Conservation (phyloP, 192 early-diverging fungal species). For the Chytriomyces sp. region DNA sequence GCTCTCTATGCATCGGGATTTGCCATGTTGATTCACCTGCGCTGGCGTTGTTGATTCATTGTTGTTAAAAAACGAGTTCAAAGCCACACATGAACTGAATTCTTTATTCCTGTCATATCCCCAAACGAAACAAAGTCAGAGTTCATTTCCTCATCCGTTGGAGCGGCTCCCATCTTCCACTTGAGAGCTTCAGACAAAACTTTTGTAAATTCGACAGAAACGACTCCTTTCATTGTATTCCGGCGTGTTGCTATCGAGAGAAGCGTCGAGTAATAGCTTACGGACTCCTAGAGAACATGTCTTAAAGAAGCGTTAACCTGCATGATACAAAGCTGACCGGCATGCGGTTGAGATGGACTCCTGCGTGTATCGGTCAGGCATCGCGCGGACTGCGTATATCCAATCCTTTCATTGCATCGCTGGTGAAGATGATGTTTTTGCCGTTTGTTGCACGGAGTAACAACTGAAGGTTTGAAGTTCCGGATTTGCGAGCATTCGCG, state of each 20-base stretch:
- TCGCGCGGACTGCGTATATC: constrained; percentile 79
- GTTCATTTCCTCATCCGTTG: constrained; percentile 19
- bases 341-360: constrained; percentile 3
- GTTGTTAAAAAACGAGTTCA: background rate
- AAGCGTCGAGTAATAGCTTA: background rate
- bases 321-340: constrained; percentile 27
- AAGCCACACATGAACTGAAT: background rate
- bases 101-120: constrained; percentile 10
- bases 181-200: constrained; percentile 13
- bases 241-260: constrained; percentile 6
- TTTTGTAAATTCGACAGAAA: background rate
- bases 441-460: constrained; percentile 75
- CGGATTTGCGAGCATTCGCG: constrained; percentile 58
- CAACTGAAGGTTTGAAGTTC: constrained; percentile 69
- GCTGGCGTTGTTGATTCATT: background rate
- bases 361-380: constrained; percentile 24
- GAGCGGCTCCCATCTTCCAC: constrained; percentile 25
- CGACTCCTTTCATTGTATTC: constrained; percentile 21
- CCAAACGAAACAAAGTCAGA: constrained; percentile 27
- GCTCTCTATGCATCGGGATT: background rate
- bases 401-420: constrained; percentile 71
- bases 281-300: background rate
- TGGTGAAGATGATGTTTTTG: constrained; percentile 76
- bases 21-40: background rate
- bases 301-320: background rate